A percentile compares a stretch with the other conserved stretches of the same genome.
phyloP scores from a whole-genome alignment of 495 filamentous ascomycete species.

The Xylaria intraflava region DNA sequence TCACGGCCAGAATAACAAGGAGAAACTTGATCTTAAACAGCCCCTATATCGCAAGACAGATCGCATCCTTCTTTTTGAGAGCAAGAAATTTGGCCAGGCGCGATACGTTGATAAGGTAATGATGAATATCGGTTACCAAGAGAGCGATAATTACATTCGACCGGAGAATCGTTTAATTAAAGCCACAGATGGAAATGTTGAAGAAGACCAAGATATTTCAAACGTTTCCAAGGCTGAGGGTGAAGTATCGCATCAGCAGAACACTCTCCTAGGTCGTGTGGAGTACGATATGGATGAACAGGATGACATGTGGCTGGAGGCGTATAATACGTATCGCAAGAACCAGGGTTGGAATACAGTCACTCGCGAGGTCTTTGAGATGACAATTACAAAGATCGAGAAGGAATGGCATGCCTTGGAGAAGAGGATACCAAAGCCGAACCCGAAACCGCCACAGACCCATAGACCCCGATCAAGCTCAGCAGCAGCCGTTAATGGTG shows the following conservation, averaged over 20 bases:
- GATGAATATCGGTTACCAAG: conserved; percentile 91
- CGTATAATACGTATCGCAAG: conserved; percentile 69
- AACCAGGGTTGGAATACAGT: conserved; percentile 68
- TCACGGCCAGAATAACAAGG: conserved; percentile 48
- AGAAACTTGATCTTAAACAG: conserved; percentile 52
- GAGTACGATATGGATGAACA: conserved; percentile 99
- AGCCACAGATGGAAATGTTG: conserved; percentile 63
- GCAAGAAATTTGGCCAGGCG: conserved; percentile 48
- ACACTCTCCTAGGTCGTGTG: conserved; percentile 60
- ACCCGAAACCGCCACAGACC: conserved; percentile 90
- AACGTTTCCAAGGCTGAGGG: conserved; percentile 54
- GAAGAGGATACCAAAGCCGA: conserved; percentile 91
- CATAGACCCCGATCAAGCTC: conserved; percentile 86
- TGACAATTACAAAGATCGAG: conserved; percentile 97
- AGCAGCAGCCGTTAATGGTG: conserved; percentile 85
- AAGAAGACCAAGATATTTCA: conserved; percentile 72
- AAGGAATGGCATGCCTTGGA: conserved; percentile 97
- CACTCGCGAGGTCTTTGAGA: conserved; percentile 88
- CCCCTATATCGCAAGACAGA: conserved; percentile 53
- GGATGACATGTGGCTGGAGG: conserved; percentile 91
- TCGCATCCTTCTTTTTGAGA: conserved; percentile 49
- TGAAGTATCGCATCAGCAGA: conserved; percentile 39
- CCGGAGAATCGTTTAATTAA: conserved; percentile 74
- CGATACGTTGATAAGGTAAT: conserved; percentile 79
- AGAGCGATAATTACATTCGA: conserved; percentile 78